Evolutionary conservation across 2,329 filamentous ascomycete genomes (phyloP), one percentile per base, ranked within the genome.

Genomic region (Aspergillus cejpii): DNA sequence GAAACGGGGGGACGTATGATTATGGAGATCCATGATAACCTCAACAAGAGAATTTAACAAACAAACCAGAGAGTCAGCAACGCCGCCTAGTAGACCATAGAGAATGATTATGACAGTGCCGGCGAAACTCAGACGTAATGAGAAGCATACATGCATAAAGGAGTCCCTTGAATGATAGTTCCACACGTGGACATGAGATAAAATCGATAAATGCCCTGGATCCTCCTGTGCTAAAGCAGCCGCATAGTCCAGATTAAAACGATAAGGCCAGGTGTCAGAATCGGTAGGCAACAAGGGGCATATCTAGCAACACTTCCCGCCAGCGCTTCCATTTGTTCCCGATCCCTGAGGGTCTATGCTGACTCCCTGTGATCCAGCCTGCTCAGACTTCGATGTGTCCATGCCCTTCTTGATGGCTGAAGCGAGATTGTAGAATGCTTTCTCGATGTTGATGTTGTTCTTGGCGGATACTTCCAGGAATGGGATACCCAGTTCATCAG

Each of bases 371-470:
- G 69, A 59, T 26, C 74, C 69, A 27, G 75, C 69, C 59, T 81
- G 78, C 57, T 92, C 86, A 53, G 80, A 80, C 76, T 91, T 88
- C 56, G 83, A 81, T 53, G 84, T 94, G 68, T 97, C 91, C 71
- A 96, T 92, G 68, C 96, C 83, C 79, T 95, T 95, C 83, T 98
- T 98, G 76, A 98, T 97, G 66, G 97, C 91, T 54, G 85, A 81
- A 12, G 92, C 92, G 58, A 98, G 80, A 67, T 79, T 90, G 76
- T 94, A 97, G 68, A 98, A 98, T 14, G 92, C 92, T 75, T 96
- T 90, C 72, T 98, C 92, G 63, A 98, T 94, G 73, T 98, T 98
- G 81, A 95, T 96, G 75, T 97, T 97, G 75, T 87, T 91, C 79
- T 98, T 98, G 54, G 92, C 92, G 14, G 88, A 94, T 51, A 98